Conservation (phyloP, 768 basidiomycete species). For the Tylopilus subfusipes region DNA sequence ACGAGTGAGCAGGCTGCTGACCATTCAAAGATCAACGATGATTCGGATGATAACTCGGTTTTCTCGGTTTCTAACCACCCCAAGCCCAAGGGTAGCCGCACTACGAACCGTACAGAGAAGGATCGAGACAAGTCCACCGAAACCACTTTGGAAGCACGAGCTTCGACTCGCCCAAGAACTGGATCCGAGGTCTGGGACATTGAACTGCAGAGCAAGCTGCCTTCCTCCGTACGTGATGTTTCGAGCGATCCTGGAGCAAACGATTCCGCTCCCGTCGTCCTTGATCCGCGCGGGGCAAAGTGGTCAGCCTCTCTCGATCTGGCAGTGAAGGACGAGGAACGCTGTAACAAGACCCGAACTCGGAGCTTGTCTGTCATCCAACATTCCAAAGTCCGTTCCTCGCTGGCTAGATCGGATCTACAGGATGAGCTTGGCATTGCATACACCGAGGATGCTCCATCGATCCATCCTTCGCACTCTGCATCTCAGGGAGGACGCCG, state of each 20-base stretch:
- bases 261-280: slow-evolving; percentile 30
- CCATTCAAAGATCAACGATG: slow-evolving; percentile 3
- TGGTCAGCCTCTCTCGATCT: slow-evolving; percentile 25
- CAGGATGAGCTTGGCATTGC: neutral
- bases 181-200: slow-evolving; percentile 57
- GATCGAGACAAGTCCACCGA: neutral
- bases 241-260: slow-evolving; percentile 14
- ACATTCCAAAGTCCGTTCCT: neutral
- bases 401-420: slow-evolving; percentile 27
- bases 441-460: slow-evolving; percentile 14
- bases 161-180: slow-evolving; percentile 1
- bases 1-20: slow-evolving; percentile 8
- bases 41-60: slow-evolving; percentile 5
- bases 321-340: neutral
- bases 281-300: slow-evolving; percentile 33
- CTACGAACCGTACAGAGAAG: slow-evolving; percentile 1
- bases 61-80: slow-evolving; percentile 21
- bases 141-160: neutral
- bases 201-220: slow-evolving; percentile 36
- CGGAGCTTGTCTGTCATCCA: neutral
- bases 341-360: neutral
- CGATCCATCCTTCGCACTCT: slow-evolving; percentile 51
- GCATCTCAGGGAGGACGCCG: slow-evolving; percentile 45
- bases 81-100: slow-evolving; percentile 3
- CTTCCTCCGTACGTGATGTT: slow-evolving; percentile 19